Base-by-base conservation (phyloP, 805 yeast genomes). In the Metschnikowia anglica region DNA sequence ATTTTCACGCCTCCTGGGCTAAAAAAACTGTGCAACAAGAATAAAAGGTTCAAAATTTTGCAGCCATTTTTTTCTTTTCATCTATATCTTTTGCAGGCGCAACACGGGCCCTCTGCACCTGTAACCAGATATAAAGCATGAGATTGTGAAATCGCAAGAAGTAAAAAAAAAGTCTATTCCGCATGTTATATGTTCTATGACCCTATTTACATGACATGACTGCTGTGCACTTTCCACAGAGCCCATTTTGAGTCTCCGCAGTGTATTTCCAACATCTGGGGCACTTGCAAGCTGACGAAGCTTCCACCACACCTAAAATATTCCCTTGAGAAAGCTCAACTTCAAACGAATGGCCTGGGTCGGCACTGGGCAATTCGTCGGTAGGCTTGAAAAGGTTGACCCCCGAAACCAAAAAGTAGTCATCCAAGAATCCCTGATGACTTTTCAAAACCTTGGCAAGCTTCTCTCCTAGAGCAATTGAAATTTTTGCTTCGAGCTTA, bases 251-350 rank as follows among this genome's bases (percentile, higher is more conserved):
- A 0, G 48, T 53, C 0, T 56, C 62, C 0, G 95, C 69, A 6
- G 77, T 77, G 58, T 66, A 81, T 56, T 87, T 87, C 99, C 99
- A 93, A 65, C 99, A 93, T 59, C 99, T 76, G 5, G 96, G 96
- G 60, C 99, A 93, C 56, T 89, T 89, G 39, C 66, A 65, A 2
- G 68, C 56, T 0, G 54, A 41, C 0, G 88, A 74, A 4, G 72
- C 69, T 6, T 70, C 62, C 2, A 84, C 73, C 2, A 60, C 48
- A 2, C 72, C 49, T 2, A 49, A 48, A 2, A 69, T 48, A n/a
- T 51, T 43, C 4, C 52, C 52, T 37, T 61, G 47, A 39, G 61
- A 62, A 8, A 47, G 24, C 5, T 29, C 39, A 19, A 41, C 17
- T 6, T 24, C 18, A 25, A 44, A 25, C 5, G 13, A 17, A 19